Conservation (phyloP, 2,329 filamentous ascomycete genomes). For the Dactylellina haptotyla region DNA sequence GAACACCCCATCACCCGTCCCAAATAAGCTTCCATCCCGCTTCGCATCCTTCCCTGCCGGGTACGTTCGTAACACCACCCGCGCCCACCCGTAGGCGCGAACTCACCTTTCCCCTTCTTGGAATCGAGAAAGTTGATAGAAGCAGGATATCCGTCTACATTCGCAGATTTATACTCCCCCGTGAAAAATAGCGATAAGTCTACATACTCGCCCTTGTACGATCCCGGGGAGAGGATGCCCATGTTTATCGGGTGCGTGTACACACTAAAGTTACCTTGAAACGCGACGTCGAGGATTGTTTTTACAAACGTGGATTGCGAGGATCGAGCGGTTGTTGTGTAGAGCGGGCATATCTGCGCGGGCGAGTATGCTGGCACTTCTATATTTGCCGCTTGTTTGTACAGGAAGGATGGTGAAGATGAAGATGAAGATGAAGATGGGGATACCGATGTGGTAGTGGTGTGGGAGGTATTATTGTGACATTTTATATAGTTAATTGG, state of each 20-base stretch:
- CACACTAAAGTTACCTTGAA: conserved; percentile 1
- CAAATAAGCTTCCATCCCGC: conserved; percentile 4
- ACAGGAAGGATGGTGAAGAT: too few relatives aligned
- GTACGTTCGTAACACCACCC: neutral
- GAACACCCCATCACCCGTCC: neutral
- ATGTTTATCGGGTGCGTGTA: conserved; percentile 5
- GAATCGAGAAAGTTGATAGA: conserved; percentile 6
- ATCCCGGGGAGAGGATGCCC: conserved; percentile 4
- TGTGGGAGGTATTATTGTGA: too few relatives aligned
- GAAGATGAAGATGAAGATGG: too few relatives aligned
- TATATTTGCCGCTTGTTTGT: too few relatives aligned
- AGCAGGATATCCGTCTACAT: neutral
- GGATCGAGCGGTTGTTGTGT: neutral
- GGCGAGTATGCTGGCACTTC: too few relatives aligned
- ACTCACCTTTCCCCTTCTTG: neutral
- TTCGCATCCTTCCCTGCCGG: neutral
- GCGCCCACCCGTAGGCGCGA: neutral
- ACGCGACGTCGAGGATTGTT: conserved; percentile 12
- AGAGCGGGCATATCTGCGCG: too few relatives aligned
- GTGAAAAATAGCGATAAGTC: conserved; percentile 6
- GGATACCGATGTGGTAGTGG: too few relatives aligned
- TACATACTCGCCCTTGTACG: neutral
- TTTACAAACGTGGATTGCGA: conserved; percentile 8
- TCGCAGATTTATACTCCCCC: neutral
- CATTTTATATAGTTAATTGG: too few relatives aligned